phyloP scores from a whole-genome alignment of 495 filamentous ascomycete species.

The Podospora didyma region DNA sequence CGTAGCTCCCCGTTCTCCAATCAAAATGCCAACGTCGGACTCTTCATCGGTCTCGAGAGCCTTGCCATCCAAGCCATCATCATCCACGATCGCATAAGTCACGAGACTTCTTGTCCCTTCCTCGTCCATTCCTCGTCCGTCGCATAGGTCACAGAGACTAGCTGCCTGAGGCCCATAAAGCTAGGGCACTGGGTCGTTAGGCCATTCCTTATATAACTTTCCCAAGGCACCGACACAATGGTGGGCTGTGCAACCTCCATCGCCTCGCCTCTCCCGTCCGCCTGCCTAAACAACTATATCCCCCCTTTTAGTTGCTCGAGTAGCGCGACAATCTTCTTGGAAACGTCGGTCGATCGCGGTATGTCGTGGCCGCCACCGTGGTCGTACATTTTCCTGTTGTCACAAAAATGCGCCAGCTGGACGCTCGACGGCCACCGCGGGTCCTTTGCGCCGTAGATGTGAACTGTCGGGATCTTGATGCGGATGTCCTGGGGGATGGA shows the following conservation, averaged over 20 bases:
- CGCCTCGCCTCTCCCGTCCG: no score
- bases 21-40: background rate
- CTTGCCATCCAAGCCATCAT: background rate
- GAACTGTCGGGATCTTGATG: slow-evolving; percentile 58
- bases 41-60: background rate
- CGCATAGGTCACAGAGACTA: no score
- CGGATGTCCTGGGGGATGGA: slow-evolving; percentile 31
- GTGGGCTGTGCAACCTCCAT: no score
- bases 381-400: slow-evolving; percentile 46
- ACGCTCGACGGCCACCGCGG: slow-evolving; percentile 51
- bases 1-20: background rate
- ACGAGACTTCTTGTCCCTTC: background rate
- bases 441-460: slow-evolving; percentile 58
- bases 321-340: slow-evolving; percentile 21
- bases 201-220: no score
- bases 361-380: slow-evolving; percentile 55
- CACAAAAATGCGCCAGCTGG: slow-evolving; percentile 54
- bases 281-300: no score
- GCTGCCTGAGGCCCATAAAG: no score
- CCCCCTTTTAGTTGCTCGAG: slow-evolving; percentile 16
- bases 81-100: background rate
- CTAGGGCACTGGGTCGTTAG: no score
- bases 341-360: slow-evolving; percentile 27
- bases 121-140: no score
- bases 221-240: no score